phyloP scores from a whole-genome alignment of 768 basidiomycete genomes.

The Hericium alpestre region DNA sequence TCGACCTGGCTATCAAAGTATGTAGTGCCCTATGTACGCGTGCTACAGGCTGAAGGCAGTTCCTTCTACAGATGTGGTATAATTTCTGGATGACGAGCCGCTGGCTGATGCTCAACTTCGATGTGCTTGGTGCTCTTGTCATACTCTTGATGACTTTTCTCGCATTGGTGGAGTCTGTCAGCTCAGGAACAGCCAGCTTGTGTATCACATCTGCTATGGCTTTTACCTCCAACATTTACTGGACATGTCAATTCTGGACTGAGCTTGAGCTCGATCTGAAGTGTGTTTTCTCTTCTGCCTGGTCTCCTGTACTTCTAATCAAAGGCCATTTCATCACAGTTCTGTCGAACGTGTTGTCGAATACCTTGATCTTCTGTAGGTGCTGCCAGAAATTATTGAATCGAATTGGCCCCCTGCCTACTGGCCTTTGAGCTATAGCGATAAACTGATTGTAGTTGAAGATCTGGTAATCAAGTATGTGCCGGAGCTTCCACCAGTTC shows the following conservation, averaged over 20 bases:
- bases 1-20: conserved; percentile 70
- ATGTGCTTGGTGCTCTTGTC: conserved; percentile 60
- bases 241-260: conserved; percentile 39
- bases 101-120: conserved; percentile 79
- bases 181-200: conserved; percentile 54
- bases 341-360: conserved; percentile 87
- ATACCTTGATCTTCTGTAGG: conserved; percentile 83
- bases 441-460: conserved; percentile 56
- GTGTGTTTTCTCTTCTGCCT: conserved; percentile 27
- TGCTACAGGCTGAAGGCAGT: not conserved
- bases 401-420: conserved; percentile 75
- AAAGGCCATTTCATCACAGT: conserved; percentile 25
- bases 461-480: conserved; percentile 75
- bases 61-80: conserved; percentile 61
- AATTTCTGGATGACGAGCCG: conserved; percentile 84
- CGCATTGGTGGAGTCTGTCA: conserved; percentile 49
- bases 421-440: conserved; percentile 76
- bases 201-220: conserved; percentile 70
- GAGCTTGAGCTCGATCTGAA: conserved; percentile 67
- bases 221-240: conserved; percentile 43
- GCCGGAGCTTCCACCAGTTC: conserved; percentile 71
- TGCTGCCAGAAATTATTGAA: conserved; percentile 70
- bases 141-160: conserved; percentile 72
- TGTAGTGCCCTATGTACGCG: not conserved
- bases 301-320: not conserved